phyloP scores from a whole-genome alignment of 805 yeast species.

The Saccharomyces paradoxus region DNA sequence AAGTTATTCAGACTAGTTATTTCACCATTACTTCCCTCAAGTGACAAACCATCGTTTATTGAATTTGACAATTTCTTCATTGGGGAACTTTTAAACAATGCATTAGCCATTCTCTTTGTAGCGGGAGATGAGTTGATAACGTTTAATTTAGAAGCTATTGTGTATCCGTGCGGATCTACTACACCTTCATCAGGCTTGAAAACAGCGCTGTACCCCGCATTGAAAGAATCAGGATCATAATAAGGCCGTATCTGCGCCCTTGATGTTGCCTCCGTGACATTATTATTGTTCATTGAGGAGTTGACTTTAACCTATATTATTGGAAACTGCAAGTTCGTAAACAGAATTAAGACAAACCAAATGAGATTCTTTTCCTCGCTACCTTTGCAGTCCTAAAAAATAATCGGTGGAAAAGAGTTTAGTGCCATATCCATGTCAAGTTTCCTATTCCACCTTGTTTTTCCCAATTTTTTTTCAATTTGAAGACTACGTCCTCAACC shows the following conservation, averaged over 20 bases:
- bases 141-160: slow-evolving; percentile 33
- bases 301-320: neutral
- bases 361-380: neutral
- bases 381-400: slow-evolving; percentile 1
- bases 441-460: neutral
- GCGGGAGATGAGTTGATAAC: slow-evolving; percentile 22
- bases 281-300: neutral
- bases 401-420: neutral
- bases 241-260: slow-evolving; percentile 49
- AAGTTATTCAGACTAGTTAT: slow-evolving; percentile 27
- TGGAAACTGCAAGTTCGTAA: neutral
- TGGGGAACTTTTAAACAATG: neutral
- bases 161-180: slow-evolving; percentile 37
- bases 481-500: neutral
- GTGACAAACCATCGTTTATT: neutral
- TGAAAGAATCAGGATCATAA: slow-evolving; percentile 58
- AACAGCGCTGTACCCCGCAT: slow-evolving; percentile 54
- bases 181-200: slow-evolving; percentile 58
- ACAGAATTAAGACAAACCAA: neutral
- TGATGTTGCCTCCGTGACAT: neutral
- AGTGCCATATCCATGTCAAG: neutral
- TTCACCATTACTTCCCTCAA: neutral
- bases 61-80: neutral
- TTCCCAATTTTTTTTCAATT: neutral
- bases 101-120: neutral